A percentile compares a stretch with the other conserved stretches of the same genome.
Conservation (phyloP, 2,329 filamentous ascomycete species). For the Calonectria leucothoes region DNA sequence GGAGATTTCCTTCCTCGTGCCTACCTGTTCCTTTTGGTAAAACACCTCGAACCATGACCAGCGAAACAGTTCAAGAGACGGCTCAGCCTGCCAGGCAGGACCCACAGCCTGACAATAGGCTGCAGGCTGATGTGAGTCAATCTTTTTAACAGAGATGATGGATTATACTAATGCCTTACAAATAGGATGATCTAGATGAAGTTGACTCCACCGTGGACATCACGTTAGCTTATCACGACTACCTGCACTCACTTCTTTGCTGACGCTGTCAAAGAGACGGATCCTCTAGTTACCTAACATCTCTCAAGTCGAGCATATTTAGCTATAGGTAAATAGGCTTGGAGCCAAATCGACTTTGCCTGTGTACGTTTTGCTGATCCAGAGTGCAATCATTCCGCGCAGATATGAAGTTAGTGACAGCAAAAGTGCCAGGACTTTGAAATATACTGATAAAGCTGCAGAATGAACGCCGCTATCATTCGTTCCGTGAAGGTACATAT, state of each 20-base stretch:
- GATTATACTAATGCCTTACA: background rate
- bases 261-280: background rate
- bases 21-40: background rate
- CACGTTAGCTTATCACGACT: background rate
- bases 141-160: background rate
- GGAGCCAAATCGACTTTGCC: background rate
- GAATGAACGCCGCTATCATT: background rate
- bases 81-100: background rate
- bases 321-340: background rate
- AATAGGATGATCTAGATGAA: background rate
- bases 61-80: background rate
- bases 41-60: background rate
- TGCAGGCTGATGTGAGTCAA: background rate
- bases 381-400: background rate
- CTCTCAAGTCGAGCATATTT: background rate
- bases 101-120: background rate
- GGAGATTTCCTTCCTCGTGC: background rate
- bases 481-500: background rate
- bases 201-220: background rate
- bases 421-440: too few relatives aligned
- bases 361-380: background rate
- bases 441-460: background rate
- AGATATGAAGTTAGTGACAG: background rate
- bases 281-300: background rate
- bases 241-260: background rate